A percentile compares a stretch with the other conserved stretches of the same genome.
Evolutionary conservation across 2,329 filamentous ascomycete genomes (phyloP).

Genomic region (Lachnellula hyalina): DNA sequence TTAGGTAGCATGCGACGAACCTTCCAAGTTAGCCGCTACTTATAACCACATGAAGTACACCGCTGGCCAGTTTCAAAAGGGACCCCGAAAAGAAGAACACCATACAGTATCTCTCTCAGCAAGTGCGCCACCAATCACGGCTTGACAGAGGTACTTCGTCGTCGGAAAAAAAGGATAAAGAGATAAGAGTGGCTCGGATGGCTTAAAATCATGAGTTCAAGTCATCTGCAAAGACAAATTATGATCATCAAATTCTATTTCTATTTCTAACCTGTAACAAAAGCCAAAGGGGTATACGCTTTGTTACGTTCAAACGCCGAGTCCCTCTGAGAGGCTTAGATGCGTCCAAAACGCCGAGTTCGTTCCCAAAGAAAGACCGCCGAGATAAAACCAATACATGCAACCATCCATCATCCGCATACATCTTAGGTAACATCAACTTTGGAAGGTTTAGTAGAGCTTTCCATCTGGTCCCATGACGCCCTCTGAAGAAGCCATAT

Average conservation of each 20-base stretch:
- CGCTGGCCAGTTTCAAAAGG: too few relatives aligned
- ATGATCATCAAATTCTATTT: background rate
- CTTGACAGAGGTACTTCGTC: too few relatives aligned
- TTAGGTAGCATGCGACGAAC: too few relatives aligned
- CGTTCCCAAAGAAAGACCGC: slow-evolving; percentile 19
- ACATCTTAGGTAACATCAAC: background rate
- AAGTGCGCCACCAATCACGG: too few relatives aligned
- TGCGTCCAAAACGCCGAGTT: slow-evolving; percentile 32
- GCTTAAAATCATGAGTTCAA: background rate
- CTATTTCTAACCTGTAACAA: slow-evolving; percentile 11
- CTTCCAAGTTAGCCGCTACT: too few relatives aligned
- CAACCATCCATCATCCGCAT: slow-evolving; percentile 1
- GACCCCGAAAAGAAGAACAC: too few relatives aligned
- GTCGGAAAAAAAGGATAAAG: too few relatives aligned
- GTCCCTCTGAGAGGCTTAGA: slow-evolving; percentile 32
- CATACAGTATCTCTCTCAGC: too few relatives aligned
- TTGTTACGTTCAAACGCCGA: slow-evolving; percentile 32
- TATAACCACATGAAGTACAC: too few relatives aligned
- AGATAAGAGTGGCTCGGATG: too few relatives aligned
- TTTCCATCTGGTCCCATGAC: slow-evolving; percentile 31
- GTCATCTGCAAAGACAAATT: background rate
- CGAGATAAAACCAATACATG: slow-evolving; percentile 10
- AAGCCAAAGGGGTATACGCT: slow-evolving; percentile 31
- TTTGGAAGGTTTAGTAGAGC: slow-evolving; percentile 21
- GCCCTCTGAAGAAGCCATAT: slow-evolving; percentile 60